These are phyloP conservation scores for Erysimum cheiri DNA, from an alignment of 441 rosid species.

Conservation along the genomic window DNA sequence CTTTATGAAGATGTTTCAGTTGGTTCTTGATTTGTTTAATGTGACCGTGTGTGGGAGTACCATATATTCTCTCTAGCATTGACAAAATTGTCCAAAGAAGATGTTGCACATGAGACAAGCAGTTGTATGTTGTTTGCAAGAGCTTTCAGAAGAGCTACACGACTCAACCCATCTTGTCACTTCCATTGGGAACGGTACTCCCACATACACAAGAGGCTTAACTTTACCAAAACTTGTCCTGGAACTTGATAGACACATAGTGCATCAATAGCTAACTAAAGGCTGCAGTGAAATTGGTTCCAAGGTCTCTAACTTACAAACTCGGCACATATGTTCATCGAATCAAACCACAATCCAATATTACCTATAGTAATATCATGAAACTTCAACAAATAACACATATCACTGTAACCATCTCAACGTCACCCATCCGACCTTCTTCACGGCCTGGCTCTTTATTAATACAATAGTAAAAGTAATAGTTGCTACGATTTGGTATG, in stretches of 20 bases:
- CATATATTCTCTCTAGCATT: too few relatives aligned
- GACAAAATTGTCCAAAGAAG: too few relatives aligned
- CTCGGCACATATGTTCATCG: not conserved
- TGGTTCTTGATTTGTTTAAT: too few relatives aligned
- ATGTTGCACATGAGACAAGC: too few relatives aligned
- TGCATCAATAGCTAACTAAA: not conserved
- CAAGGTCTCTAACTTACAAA: slow-evolving; percentile 1
- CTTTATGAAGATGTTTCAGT: too few relatives aligned
- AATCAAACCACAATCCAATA: not conserved
- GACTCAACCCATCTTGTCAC: too few relatives aligned
- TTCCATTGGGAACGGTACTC: too few relatives aligned
- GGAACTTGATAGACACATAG: not conserved
- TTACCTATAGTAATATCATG: not conserved
- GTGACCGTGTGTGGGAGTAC: too few relatives aligned
- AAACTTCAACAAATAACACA: slow-evolving; percentile 20
- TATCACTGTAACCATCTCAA: not conserved
- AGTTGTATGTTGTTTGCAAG: too few relatives aligned
- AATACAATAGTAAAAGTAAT: slow-evolving; percentile 1
- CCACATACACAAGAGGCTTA: not conserved
- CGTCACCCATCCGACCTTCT: not conserved
- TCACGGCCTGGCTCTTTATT: slow-evolving; percentile 17
- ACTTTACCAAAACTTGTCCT: not conserved
- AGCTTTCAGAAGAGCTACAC: too few relatives aligned
- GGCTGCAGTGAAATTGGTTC: not conserved
- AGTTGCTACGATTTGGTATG: not conserved